Evolutionary conservation across 2,329 filamentous ascomycete species (phyloP).

Genomic region (Aspergillus fumigatus): DNA sequence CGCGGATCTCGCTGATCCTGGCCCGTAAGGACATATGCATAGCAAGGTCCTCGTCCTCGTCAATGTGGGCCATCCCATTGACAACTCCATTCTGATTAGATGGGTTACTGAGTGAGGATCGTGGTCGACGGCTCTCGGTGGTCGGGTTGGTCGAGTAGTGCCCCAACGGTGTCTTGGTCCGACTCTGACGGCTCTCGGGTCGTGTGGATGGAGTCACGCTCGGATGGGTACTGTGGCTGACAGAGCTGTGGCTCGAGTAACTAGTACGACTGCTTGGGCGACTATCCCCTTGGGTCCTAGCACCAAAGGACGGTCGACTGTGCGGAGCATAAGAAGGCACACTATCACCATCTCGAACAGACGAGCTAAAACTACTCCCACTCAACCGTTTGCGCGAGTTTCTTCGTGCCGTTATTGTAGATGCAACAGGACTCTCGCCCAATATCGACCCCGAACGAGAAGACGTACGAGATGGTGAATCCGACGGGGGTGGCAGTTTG

Average conservation of each 20-base stretch:
- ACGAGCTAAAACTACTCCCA: slow-evolving; percentile 40
- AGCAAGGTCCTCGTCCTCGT: slow-evolving; percentile 46
- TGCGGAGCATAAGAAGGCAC: slow-evolving; percentile 32
- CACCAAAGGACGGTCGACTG: slow-evolving; percentile 47
- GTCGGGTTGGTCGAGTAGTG: slow-evolving; percentile 48
- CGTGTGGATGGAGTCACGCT: slow-evolving; percentile 44
- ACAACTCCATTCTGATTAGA: slow-evolving; percentile 54
- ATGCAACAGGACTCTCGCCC: slow-evolving; percentile 47
- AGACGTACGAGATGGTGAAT: slow-evolving; percentile 75
- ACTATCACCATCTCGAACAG: slow-evolving; percentile 32
- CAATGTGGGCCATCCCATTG: slow-evolving; percentile 52
- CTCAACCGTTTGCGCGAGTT: slow-evolving; percentile 39
- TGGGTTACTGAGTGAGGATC: slow-evolving; percentile 64
- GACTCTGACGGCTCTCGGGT: slow-evolving; percentile 62
- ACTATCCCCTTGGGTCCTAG: slow-evolving; percentile 44
- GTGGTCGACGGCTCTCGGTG: slow-evolving; percentile 54
- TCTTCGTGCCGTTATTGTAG: slow-evolving; percentile 53
- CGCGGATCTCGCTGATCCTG: slow-evolving; percentile 24
- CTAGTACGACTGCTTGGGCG: slow-evolving; percentile 72
- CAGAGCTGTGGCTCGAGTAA: slow-evolving; percentile 43
- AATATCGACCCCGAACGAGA: slow-evolving; percentile 57
- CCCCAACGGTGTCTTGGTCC: slow-evolving; percentile 61
- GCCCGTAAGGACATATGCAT: slow-evolving; percentile 39
- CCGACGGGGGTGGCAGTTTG: slow-evolving; percentile 77
- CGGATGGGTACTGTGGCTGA: slow-evolving; percentile 37